phyloP scores from a whole-genome alignment of 345 rosid species.

The Clarkia xantiana region DNA sequence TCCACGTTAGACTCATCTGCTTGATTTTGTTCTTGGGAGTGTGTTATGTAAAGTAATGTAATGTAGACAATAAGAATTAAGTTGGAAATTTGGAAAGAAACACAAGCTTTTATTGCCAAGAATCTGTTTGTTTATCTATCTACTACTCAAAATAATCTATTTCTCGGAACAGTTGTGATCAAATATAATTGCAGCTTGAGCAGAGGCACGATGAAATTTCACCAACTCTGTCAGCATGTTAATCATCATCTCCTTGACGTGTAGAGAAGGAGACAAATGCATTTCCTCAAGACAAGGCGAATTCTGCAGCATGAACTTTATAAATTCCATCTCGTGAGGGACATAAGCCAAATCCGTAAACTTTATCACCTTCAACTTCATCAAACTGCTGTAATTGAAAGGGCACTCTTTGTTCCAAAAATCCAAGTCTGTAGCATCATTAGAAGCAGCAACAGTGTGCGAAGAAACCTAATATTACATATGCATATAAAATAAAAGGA shows the following conservation, averaged over 20 bases:
- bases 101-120: too few relatives aligned
- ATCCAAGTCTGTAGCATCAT: constrained; percentile 37
- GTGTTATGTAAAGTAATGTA: too few relatives aligned
- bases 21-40: too few relatives aligned
- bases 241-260: constrained; percentile 36
- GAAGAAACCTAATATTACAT: constrained; percentile 53
- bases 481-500: constrained; percentile 4
- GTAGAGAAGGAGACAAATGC: constrained; percentile 40
- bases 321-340: constrained; percentile 67
- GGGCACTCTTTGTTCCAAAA: constrained; percentile 46
- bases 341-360: constrained; percentile 59
- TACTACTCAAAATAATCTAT: too few relatives aligned
- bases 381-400: constrained; percentile 25
- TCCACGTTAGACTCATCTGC: constrained; percentile 2
- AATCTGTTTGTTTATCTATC: too few relatives aligned
- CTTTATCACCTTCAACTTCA: constrained; percentile 45
- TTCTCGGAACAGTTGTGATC: constrained; percentile 25
- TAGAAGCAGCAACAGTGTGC: constrained; percentile 23
- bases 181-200: constrained; percentile 51
- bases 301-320: constrained; percentile 58
- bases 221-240: constrained; percentile 56
- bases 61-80: too few relatives aligned
- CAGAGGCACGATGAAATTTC: constrained; percentile 64
- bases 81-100: too few relatives aligned
- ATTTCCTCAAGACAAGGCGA: constrained; percentile 52